Base-by-base conservation (phyloP, 768 basidiomycete genomes). In the Leccinum imitatum region DNA sequence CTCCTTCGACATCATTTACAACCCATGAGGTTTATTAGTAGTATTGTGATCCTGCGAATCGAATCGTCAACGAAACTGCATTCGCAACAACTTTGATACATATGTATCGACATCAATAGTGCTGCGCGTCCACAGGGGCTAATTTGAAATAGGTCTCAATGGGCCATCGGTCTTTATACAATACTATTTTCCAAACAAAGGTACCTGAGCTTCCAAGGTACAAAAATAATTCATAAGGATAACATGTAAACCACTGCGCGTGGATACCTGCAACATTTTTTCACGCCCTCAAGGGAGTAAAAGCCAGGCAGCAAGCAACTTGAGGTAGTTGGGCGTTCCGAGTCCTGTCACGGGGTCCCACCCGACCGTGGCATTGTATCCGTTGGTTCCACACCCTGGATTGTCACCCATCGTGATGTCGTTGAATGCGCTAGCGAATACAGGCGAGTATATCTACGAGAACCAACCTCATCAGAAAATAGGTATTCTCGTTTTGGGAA, bases 241-340 rank as follows among this genome's bases (percentile, higher is more conserved):
- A 48, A 15, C 7, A 48, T 8, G 21, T 15, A 4, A 23, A 48
- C 13, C 23, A 48, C 47, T 15, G 9, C 8, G 8, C 23, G 7
- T 15, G 47, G 23, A 21, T 21, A 48, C 47, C 7, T 23, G 35
- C 35, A 37, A 19, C 46, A 3, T 3, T 48, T 3, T 48, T 48
- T 47, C 19, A 3, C 7, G 47, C 23, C 23, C 47, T 77, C 67
- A 76, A 25, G 77, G 78, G 30, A 82, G 68, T 2, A 51, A 62
- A 33, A 80, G 53, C 78, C 78, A 79, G 58, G 72, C 75, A 58
- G 73, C 71, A 39, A 80, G 67, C 57, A 89, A 70, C 59, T 78
- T 79, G 51, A 75, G 65, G 69, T 85, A 88, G 65, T 86, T 80
- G 27, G 71, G 74, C 7, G 74, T 75, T 14, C 75, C 74, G 1